Base-by-base conservation (phyloP, 2,329 filamentous ascomycete species). In the Cytospora schulzeri region DNA sequence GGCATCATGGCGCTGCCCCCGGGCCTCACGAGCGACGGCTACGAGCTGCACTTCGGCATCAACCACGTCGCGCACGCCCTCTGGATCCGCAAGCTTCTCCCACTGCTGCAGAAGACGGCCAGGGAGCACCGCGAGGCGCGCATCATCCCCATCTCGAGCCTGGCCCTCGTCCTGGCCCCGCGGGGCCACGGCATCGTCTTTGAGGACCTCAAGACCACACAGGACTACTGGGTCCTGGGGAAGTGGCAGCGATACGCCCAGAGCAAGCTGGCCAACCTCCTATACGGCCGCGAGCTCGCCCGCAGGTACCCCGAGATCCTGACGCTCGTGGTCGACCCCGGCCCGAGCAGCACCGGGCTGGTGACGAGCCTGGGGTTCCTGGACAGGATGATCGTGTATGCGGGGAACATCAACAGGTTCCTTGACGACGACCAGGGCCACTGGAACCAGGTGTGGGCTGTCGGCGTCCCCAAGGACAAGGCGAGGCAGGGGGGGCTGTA, bases 31-130 rank as follows among this genome's bases (percentile, higher is more conserved):
- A 60, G 38, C 22, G 77, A 83, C 24, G 80, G 80, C 15, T 83
- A 81, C 63, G 82, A 84, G 68, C 68, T 78, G 4, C 78, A 82
- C 64, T 81, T 83, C 62, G 80, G 77, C 1, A 80, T 76, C 2
- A 85, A 84, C 60, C 79, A 83, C 68, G 68, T 83, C 38, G 80
- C 80, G 4, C 80, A 83, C 56, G 79, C 80, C 6, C 71, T 79
- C 2, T 69, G 80, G 2, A 74, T 73, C 24, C 72, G 74, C 24
- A 52, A 31, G 31, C 52, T 66, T 1, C 60, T 66, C 1, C 60
- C 64, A 2, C 67, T 74, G 1, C 65, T 78, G 0, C 61, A 68
- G 19, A 69, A 71, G 53, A 77, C 76, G 1, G 72, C 70, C 8
- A 38, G 59, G 12, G 11, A 51, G 14, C 54, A 67, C 14, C 67